phyloP scores from a whole-genome alignment of 176 grass and related monocot species.

The Rhynchospora breviuscula region DNA sequence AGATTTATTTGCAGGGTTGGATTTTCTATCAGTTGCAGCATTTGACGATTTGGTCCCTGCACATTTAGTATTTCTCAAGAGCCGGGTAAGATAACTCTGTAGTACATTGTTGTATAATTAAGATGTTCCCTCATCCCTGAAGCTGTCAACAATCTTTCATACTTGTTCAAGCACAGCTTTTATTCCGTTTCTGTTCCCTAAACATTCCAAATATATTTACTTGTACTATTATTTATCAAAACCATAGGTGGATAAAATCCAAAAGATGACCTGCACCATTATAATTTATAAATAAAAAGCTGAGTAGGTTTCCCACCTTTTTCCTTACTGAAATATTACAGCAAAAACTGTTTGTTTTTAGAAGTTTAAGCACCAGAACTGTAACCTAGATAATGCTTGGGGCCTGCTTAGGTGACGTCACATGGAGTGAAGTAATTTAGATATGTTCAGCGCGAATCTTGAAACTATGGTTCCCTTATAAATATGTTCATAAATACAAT shows the following conservation, averaged over 20 bases:
- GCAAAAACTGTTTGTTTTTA: background rate
- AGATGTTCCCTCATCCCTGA: background rate
- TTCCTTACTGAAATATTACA: background rate
- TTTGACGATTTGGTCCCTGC: conserved; percentile 64
- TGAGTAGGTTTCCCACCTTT: no score
- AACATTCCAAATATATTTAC: background rate
- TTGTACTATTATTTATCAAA: background rate
- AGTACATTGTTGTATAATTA: background rate
- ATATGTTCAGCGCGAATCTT: no score
- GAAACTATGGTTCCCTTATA: no score
- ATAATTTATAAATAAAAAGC: no score
- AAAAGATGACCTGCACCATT: background rate
- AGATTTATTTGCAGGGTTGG: conserved; percentile 42
- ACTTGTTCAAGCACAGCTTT: background rate
- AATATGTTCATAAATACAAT: no score
- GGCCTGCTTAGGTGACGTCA: background rate
- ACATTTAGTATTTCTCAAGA: conserved; percentile 80
- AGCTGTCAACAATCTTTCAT: background rate
- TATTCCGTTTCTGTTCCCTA: background rate
- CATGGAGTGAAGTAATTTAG: no score
- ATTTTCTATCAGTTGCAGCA: conserved; percentile 72
- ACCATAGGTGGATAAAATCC: background rate
- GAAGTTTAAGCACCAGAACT: background rate
- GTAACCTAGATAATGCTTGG: background rate
- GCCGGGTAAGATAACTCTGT: conserved; percentile 41